phyloP scores from a whole-genome alignment of 345 rosid species.

The Populus davidiana region DNA sequence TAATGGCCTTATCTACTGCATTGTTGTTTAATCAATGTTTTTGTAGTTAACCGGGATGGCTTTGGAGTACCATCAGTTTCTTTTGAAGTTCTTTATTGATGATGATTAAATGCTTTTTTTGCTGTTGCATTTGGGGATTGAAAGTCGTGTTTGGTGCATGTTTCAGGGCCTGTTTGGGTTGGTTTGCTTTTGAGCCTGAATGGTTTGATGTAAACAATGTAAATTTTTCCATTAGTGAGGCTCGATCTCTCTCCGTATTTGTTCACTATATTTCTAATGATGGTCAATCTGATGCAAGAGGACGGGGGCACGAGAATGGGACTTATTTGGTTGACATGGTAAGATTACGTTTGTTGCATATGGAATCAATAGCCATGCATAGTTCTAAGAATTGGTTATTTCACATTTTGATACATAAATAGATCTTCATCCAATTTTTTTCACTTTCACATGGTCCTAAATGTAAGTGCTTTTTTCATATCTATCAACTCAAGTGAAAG shows the following conservation, averaged over 20 bases:
- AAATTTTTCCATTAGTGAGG: slow-evolving; percentile 79
- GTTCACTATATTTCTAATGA: slow-evolving; percentile 76
- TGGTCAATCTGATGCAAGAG: slow-evolving; percentile 62
- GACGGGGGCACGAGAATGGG: slow-evolving; percentile 56
- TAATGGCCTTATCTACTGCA: not conserved
- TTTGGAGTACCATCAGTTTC: not conserved
- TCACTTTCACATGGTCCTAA: not conserved
- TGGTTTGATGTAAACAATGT: slow-evolving; percentile 67
- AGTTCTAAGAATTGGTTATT: not conserved
- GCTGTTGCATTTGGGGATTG: slow-evolving; percentile 15
- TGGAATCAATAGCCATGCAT: not conserved
- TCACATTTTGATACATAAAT: not conserved
- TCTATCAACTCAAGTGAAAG: not conserved
- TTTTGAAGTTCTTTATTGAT: not conserved
- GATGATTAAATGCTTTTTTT: not conserved
- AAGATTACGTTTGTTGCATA: slow-evolving; percentile 16
- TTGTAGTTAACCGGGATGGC: not conserved
- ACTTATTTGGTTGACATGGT: slow-evolving; percentile 59
- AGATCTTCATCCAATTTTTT: not conserved
- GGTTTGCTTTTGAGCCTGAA: slow-evolving; percentile 97
- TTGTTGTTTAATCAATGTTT: not conserved
- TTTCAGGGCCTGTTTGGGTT: slow-evolving; percentile 86
- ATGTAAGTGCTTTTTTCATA: not conserved
- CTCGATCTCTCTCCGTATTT: slow-evolving; percentile 76
- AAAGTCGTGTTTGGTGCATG: slow-evolving; percentile 26